Evolutionary conservation across 495 filamentous ascomycete species (phyloP).

Genomic region (Arthonia radiata): DNA sequence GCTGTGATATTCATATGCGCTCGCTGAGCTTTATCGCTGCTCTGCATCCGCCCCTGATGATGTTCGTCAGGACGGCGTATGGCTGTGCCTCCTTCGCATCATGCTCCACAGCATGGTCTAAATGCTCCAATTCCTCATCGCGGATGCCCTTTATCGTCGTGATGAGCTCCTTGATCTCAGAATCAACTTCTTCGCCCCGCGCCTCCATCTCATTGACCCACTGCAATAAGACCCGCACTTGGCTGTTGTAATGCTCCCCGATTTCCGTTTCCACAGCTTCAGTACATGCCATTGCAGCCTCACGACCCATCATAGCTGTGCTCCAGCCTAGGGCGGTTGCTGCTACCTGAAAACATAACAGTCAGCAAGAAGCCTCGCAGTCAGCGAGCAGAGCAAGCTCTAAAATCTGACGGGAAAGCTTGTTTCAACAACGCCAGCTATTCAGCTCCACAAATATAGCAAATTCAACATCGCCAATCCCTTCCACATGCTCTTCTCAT

Average conservation of each 20-base stretch:
- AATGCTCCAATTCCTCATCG: constrained; percentile 90
- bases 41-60: constrained; percentile 69
- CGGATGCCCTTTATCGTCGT: constrained; percentile 55
- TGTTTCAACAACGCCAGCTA: no score
- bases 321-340: constrained; percentile 72
- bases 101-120: constrained; percentile 84
- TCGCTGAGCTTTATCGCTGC: constrained; percentile 88
- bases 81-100: constrained; percentile 73
- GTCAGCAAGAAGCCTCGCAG: no score
- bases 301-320: constrained; percentile 70
- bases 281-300: constrained; percentile 96
- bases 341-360: no score
- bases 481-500: no score
- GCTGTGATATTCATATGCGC: constrained; percentile 48
- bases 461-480: no score
- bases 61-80: constrained; percentile 67
- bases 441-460: no score
- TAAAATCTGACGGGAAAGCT: no score
- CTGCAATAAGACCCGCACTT: constrained; percentile 53
- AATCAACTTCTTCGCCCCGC: constrained; percentile 49
- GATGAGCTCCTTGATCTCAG: constrained; percentile 52
- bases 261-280: constrained; percentile 98
- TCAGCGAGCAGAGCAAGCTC: no score
- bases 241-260: constrained; percentile 82
- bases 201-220: constrained; percentile 45